These are phyloP conservation scores for Hypoxylon sp. DNA, from an alignment of 2,329 filamentous ascomycete species.

Conservation along the genomic window DNA sequence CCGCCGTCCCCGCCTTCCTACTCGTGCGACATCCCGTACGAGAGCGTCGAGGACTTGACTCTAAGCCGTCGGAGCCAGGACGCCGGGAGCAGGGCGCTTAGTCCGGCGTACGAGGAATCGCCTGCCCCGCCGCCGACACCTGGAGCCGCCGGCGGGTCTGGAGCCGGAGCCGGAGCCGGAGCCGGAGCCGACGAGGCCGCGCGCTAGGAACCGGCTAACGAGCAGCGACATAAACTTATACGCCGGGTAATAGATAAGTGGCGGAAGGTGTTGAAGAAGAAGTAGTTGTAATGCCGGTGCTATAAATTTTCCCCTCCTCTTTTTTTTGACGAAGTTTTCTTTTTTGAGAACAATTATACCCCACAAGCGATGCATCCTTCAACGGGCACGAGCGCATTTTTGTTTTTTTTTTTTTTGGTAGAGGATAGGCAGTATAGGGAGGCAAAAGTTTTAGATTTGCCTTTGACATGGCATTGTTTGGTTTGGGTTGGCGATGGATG, in stretches of 20 bases:
- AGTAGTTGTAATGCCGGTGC: slow-evolving; percentile 22
- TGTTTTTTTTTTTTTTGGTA: slow-evolving; percentile 28
- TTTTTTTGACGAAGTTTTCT: slow-evolving; percentile 5
- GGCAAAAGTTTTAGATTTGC: slow-evolving; percentile 19
- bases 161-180: too few relatives aligned
- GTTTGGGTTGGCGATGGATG: background rate
- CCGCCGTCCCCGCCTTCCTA: slow-evolving; percentile 87
- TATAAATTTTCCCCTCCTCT: background rate
- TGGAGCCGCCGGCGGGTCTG: too few relatives aligned
- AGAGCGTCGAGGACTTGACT: slow-evolving; percentile 38
- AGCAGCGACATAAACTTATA: background rate
- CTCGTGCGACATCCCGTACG: slow-evolving; percentile 44
- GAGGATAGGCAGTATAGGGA: slow-evolving; percentile 14
- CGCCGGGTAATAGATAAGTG: slow-evolving; percentile 16
- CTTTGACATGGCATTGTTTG: background rate
- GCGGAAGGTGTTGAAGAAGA: slow-evolving; percentile 3
- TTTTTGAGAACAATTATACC: slow-evolving; percentile 35
- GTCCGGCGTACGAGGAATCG: slow-evolving; percentile 40
- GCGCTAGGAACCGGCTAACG: slow-evolving; percentile 29
- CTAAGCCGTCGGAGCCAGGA: slow-evolving; percentile 33
- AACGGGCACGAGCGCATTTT: slow-evolving; percentile 13
- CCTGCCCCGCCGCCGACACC: background rate
- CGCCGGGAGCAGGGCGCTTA: slow-evolving; percentile 20
- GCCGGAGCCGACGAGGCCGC: slow-evolving; percentile 8
- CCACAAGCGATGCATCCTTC: slow-evolving; percentile 26